Evolutionary conservation across 1,284 basidiomycete genomes (phyloP).

Genomic region (Fistulinella cinereoalba): DNA sequence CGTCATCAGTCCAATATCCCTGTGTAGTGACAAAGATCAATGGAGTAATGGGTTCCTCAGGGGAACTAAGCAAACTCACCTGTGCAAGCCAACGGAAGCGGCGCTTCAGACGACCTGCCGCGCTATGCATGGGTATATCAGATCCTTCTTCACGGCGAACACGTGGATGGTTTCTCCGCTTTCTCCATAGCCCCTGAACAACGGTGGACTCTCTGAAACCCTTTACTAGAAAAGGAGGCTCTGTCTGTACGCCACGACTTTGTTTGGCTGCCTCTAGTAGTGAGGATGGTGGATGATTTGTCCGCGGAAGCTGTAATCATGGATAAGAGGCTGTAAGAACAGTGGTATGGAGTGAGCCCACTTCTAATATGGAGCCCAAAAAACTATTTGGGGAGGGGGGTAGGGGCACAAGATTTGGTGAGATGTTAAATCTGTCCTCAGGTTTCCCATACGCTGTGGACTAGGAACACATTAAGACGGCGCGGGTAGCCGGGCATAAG

Average conservation of each 20-base stretch:
- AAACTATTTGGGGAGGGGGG: slow-evolving; percentile 24
- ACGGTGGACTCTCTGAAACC: background rate
- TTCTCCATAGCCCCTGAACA: slow-evolving; percentile 16
- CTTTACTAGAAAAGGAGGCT: background rate
- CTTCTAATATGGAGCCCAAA: slow-evolving; percentile 23
- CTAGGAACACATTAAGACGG: slow-evolving; percentile 10
- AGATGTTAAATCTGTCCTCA: slow-evolving; percentile 9
- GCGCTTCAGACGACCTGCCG: slow-evolving; percentile 7
- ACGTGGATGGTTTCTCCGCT: slow-evolving; percentile 3
- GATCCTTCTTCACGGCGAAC: background rate
- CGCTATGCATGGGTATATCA: slow-evolving; percentile 1
- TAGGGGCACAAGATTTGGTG: slow-evolving; percentile 22
- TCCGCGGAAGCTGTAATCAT: slow-evolving; percentile 16
- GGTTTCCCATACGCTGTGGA: slow-evolving; percentile 6
- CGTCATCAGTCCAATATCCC: slow-evolving; percentile 2
- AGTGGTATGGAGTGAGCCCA: background rate
- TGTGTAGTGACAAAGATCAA: too few species aligned
- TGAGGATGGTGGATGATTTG: slow-evolving; percentile 1
- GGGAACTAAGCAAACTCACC: too few species aligned
- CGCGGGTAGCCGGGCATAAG: background rate
- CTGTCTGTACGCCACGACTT: slow-evolving; percentile 9
- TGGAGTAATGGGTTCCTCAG: too few species aligned
- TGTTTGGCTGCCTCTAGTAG: slow-evolving; percentile 1
- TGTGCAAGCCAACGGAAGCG: slow-evolving; percentile 18
- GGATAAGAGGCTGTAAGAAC: background rate